Percentiles rank a stretch among this genome's conserved stretches.
Evolutionary conservation across 2,329 filamentous ascomycete species (phyloP).

Genomic region (Diaporthe batatas): DNA sequence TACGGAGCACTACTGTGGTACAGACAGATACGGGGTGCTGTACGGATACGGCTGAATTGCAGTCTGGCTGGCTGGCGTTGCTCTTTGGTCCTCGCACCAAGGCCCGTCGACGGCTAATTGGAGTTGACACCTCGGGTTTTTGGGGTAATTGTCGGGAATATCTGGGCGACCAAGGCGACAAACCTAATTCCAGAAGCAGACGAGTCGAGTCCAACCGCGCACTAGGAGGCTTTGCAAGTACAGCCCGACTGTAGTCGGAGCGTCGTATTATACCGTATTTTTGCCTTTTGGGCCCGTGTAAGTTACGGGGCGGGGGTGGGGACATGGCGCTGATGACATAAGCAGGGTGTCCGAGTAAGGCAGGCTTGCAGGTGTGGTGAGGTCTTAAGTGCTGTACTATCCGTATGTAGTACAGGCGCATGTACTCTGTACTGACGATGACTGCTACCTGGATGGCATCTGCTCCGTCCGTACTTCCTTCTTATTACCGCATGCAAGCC

Average conservation of each 20-base stretch:
- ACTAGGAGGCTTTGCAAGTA: constrained; percentile 20
- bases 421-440: too few species aligned
- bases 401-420: too few species aligned
- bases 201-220: constrained; percentile 23
- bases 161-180: constrained; percentile 3
- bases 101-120: constrained; percentile 29
- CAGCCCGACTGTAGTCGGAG: constrained; percentile 21
- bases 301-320: not conserved
- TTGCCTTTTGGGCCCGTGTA: not conserved
- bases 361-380: too few species aligned
- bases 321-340: not conserved
- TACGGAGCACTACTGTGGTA: too few species aligned
- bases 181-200: constrained; percentile 26
- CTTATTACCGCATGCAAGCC: not conserved
- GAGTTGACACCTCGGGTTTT: constrained; percentile 34
- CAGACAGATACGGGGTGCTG: not conserved
- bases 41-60: constrained; percentile 11
- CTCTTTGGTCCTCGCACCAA: not conserved
- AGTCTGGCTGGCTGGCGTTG: too few species aligned
- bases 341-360: not conserved
- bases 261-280: constrained; percentile 25
- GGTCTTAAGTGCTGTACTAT: too few species aligned
- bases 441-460: too few species aligned
- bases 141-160: constrained; percentile 31
- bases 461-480: too few species aligned